These are phyloP conservation scores for Pleurotus citrinopileatus DNA, from an alignment of 768 basidiomycete genomes.

Conservation along the genomic window DNA sequence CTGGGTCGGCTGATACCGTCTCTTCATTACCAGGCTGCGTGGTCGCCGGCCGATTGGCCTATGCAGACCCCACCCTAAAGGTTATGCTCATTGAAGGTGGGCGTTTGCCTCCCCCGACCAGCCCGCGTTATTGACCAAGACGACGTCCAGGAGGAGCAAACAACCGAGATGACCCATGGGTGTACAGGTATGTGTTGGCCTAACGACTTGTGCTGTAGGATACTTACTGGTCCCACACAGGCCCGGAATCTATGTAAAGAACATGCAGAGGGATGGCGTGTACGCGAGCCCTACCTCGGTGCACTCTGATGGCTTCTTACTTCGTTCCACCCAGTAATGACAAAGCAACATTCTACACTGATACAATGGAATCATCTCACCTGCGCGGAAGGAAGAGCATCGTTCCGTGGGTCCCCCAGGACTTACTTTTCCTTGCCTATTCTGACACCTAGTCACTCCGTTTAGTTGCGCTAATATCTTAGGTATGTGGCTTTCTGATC, in stretches of 20 bases:
- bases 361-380: conserved; percentile 53
- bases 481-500: conserved; percentile 28
- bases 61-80: conserved; percentile 68
- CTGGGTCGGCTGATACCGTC: not conserved
- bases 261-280: conserved; percentile 72
- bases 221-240: conserved; percentile 21
- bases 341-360: conserved; percentile 71
- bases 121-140: not conserved
- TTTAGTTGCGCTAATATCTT: conserved; percentile 64
- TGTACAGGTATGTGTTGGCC: conserved; percentile 43
- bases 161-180: conserved; percentile 75
- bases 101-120: conserved; percentile 2
- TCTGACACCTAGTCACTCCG: no score
- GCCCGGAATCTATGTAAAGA: conserved; percentile 66
- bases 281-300: conserved; percentile 26
- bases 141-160: conserved; percentile 52
- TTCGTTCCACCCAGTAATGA: conserved; percentile 46
- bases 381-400: conserved; percentile 64
- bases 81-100: conserved; percentile 74
- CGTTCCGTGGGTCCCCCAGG: conserved; percentile 51
- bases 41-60: conserved; percentile 66
- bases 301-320: not conserved
- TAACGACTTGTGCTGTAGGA: not conserved
- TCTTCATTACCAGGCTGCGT: conserved; percentile 45
- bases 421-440: no score